A percentile compares a stretch with the other conserved stretches of the same genome.
Conservation (phyloP, 805 yeast species). For the Myxozyma vanderwaltii region DNA sequence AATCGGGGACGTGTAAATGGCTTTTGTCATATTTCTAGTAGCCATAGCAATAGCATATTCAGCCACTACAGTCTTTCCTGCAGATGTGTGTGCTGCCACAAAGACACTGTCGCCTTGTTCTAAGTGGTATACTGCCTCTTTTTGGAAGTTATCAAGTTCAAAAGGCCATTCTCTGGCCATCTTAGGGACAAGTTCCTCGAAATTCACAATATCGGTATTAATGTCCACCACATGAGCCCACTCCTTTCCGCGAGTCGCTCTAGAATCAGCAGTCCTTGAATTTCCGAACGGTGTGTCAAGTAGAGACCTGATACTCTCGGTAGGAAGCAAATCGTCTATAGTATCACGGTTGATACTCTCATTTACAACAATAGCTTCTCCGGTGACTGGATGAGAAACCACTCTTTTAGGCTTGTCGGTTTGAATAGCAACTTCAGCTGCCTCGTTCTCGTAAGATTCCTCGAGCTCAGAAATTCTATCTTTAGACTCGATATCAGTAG, state of each 20-base stretch:
- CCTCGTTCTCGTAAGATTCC: conserved; percentile 26
- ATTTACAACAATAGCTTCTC: conserved; percentile 1
- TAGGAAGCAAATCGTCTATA: conserved; percentile 54
- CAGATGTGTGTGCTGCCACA: conserved; percentile 98
- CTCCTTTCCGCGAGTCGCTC: conserved; percentile 48
- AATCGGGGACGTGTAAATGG: conserved; percentile 94
- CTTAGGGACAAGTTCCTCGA: conserved; percentile 83
- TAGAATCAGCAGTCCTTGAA: neutral
- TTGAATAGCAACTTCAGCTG: neutral
- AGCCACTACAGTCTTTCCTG: conserved; percentile 98
- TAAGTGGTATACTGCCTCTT: conserved; percentile 93
- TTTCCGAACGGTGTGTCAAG: conserved; percentile 17
- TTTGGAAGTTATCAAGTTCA: conserved; percentile 90
- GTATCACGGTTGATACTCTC: conserved; percentile 30
- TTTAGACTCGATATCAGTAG: neutral
- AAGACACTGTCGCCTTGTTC: conserved; percentile 98
- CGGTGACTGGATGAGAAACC: conserved; percentile 36
- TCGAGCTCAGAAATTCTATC: conserved; percentile 27
- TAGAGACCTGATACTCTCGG: conserved; percentile 37
- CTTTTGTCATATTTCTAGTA: conserved; percentile 90
- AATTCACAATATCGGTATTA: conserved; percentile 78
- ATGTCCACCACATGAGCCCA: conserved; percentile 98
- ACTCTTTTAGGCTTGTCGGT: conserved; percentile 7
- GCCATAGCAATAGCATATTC: conserved; percentile 99
- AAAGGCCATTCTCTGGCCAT: conserved; percentile 96